These are phyloP conservation scores for Curvularia verruculosa DNA, from an alignment of 2,329 filamentous ascomycete genomes.

Conservation along the genomic window DNA sequence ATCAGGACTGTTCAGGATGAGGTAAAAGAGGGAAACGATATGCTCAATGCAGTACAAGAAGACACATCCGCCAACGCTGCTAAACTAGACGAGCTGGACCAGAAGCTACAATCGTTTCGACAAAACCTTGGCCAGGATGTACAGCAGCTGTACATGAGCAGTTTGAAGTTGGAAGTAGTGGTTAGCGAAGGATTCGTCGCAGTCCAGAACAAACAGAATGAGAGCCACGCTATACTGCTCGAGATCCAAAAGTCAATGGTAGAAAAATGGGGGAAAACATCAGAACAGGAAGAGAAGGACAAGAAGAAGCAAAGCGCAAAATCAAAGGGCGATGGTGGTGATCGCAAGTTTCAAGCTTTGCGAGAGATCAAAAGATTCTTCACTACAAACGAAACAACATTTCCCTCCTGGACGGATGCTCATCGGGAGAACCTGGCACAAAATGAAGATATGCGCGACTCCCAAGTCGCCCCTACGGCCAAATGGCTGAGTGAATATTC, in stretches of 20 bases:
- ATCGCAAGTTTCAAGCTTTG: constrained; percentile 3
- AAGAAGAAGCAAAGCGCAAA: constrained; percentile 1
- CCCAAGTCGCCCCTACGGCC: neutral
- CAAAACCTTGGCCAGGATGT: neutral
- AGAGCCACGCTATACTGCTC: neutral
- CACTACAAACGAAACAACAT: neutral
- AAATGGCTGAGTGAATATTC: neutral
- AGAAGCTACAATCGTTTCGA: neutral
- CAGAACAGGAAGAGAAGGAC: constrained; percentile 2
- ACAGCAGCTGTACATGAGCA: constrained; percentile 1
- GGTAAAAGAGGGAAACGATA: constrained; percentile 5
- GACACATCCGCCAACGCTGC: neutral
- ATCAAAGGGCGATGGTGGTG: neutral
- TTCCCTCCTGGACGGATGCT: neutral
- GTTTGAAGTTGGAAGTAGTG: neutral
- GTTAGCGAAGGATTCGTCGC: neutral
- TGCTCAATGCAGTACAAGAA: neutral
- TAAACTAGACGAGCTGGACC: constrained; percentile 1
- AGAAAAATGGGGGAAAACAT: neutral
- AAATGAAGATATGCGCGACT: constrained; percentile 1
- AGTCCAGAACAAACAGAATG: neutral
- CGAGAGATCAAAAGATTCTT: constrained; percentile 8
- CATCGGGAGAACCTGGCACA: neutral
- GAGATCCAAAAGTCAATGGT: neutral
- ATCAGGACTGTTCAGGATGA: constrained; percentile 8